A percentile compares a stretch with the other conserved stretches of the same genome.
Evolutionary conservation across 306 rosid species (phyloP).

Genomic region (Cicer chorassanicum): DNA sequence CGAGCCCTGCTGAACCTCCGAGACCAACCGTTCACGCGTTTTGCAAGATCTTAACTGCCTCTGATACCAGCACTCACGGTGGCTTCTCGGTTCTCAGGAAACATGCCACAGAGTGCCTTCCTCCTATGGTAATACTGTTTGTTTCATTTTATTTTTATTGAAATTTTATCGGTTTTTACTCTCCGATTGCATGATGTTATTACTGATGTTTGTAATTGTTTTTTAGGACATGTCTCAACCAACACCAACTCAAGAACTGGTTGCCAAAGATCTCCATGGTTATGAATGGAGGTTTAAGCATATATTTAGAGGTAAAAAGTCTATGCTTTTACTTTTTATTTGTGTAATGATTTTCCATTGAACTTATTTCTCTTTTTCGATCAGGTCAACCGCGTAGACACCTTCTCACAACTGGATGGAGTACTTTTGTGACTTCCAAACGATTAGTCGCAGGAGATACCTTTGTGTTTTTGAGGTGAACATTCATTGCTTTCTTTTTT

Average conservation of each 20-base stretch:
- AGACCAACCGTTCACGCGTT: conserved; percentile 65
- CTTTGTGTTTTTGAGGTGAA: conserved; percentile 83
- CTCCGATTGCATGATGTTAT: not conserved
- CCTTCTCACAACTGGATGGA: conserved; percentile 98
- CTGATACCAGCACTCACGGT: conserved; percentile 97
- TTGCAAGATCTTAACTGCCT: conserved; percentile 87
- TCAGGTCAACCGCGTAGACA: conserved; percentile 98
- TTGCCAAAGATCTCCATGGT: conserved; percentile 91
- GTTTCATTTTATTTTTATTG: not conserved
- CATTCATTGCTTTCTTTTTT: not conserved
- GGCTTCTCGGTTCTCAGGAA: conserved; percentile 93
- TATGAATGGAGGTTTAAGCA: conserved; percentile 95
- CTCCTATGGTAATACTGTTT: conserved; percentile 66
- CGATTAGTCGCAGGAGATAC: conserved; percentile 91
- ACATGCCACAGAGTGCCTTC: conserved; percentile 96
- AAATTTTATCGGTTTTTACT: conserved; percentile 17
- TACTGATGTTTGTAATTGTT: conserved; percentile 8
- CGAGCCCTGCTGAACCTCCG: conserved; percentile 49
- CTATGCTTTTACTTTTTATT: conserved; percentile 32
- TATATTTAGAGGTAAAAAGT: conserved; percentile 79
- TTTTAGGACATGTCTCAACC: conserved; percentile 81
- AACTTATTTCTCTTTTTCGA: conserved; percentile 37
- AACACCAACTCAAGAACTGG: conserved; percentile 94
- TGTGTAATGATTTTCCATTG: conserved; percentile 20
- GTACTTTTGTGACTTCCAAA: conserved; percentile 94